Evolutionary conservation across 805 yeast species (phyloP).

Genomic region (Wickerhamomyces bisporus): DNA sequence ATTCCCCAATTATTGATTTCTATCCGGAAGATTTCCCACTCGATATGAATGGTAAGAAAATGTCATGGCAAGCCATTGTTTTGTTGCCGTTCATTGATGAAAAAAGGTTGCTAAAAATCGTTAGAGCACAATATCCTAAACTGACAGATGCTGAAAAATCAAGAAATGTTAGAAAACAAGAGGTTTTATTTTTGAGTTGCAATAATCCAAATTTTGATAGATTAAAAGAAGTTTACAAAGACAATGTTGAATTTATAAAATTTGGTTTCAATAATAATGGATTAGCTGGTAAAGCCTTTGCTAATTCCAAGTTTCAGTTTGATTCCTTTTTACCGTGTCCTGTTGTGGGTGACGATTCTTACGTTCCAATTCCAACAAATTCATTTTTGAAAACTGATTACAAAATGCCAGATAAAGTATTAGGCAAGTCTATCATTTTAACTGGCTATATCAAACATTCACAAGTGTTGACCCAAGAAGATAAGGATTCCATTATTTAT

Average conservation of each 20-base stretch:
- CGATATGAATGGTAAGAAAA: slow-evolving; percentile 93
- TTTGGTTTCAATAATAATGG: slow-evolving; percentile 50
- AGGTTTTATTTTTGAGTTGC: slow-evolving; percentile 63
- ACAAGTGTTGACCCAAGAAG: slow-evolving; percentile 60
- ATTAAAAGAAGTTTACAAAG: slow-evolving; percentile 29
- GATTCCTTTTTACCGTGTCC: slow-evolving; percentile 31
- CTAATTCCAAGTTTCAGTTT: slow-evolving; percentile 28
- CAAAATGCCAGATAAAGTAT: slow-evolving; percentile 49
- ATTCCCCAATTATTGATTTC: slow-evolving; percentile 83
- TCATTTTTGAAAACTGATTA: slow-evolving; percentile 44
- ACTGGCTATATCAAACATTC: slow-evolving; percentile 69
- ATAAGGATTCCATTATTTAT: slow-evolving; percentile 54
- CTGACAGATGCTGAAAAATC: slow-evolving; percentile 63
- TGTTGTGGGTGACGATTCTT: slow-evolving; percentile 26
- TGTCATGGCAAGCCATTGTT: slow-evolving; percentile 95
- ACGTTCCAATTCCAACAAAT: slow-evolving; percentile 37
- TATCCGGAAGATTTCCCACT: slow-evolving; percentile 85
- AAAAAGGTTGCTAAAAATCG: slow-evolving; percentile 59
- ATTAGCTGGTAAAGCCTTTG: slow-evolving; percentile 50
- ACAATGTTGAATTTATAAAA: slow-evolving; percentile 22
- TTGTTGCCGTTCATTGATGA: slow-evolving; percentile 89
- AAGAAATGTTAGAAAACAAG: slow-evolving; percentile 68
- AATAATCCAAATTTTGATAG: slow-evolving; percentile 44
- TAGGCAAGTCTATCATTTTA: slow-evolving; percentile 76
- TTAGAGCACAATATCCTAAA: slow-evolving; percentile 54